Evolutionary conservation across 2,329 filamentous ascomycete species (phyloP).

Genomic region (Aureobasidium sp.): DNA sequence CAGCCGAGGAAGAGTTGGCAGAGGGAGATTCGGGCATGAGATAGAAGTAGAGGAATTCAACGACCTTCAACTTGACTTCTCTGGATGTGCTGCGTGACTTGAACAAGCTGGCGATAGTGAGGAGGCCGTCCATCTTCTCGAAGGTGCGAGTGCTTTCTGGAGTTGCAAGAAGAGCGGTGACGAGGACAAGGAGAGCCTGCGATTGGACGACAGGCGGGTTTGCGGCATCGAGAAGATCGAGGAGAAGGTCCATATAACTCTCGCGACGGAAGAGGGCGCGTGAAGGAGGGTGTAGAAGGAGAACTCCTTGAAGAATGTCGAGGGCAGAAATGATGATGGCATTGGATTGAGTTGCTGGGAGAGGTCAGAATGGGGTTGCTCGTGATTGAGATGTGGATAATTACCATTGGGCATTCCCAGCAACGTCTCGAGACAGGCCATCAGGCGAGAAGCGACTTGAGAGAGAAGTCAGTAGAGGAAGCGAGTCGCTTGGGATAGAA

Average conservation of each 20-base stretch:
- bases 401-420: constrained; percentile 67
- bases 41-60: constrained; percentile 98
- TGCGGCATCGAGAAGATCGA: constrained; percentile 83
- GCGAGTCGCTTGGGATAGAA: too few species aligned
- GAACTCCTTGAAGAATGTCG: constrained; percentile 78
- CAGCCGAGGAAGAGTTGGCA: constrained; percentile 29
- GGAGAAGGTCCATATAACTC: constrained; percentile 92
- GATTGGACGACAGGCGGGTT: constrained; percentile 92
- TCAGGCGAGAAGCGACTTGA: constrained; percentile 70
- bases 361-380: not conserved
- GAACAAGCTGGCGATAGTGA: constrained; percentile 88
- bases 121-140: constrained; percentile 81
- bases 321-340: constrained; percentile 80
- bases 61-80: constrained; percentile 89
- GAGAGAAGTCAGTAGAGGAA: not conserved
- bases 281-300: constrained; percentile 85
- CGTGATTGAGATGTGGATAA: constrained; percentile 17
- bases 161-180: constrained; percentile 77
- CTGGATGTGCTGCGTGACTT: constrained; percentile 78
- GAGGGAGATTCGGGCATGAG: constrained; percentile 76
- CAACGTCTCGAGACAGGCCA: constrained; percentile 77
- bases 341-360: constrained; percentile 69
- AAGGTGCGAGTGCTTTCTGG: constrained; percentile 88
- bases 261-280: constrained; percentile 81
- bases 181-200: constrained; percentile 80